These are phyloP conservation scores for Fusarium bulbicola DNA, from an alignment of 2,329 filamentous ascomycete genomes.

Conservation along the genomic window DNA sequence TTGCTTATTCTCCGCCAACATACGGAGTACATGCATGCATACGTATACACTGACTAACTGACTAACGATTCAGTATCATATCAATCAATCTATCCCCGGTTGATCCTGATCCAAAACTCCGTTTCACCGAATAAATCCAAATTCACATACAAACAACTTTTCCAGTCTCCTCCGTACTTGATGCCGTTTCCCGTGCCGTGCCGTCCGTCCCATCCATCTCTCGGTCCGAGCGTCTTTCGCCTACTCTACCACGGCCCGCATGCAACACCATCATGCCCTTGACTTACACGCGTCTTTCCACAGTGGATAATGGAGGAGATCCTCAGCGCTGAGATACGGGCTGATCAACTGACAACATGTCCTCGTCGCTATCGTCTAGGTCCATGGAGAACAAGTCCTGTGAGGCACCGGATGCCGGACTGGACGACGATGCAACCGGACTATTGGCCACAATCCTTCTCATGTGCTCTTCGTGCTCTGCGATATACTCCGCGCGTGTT, in stretches of 20 bases:
- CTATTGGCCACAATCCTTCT: background rate
- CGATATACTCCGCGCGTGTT: background rate
- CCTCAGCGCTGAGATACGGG: background rate
- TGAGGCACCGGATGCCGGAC: background rate
- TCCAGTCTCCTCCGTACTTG: background rate
- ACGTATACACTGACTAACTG: background rate
- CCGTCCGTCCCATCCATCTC: slow-evolving; percentile 9
- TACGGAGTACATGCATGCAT: background rate
- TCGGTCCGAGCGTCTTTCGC: slow-evolving; percentile 6
- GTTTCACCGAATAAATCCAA: background rate
- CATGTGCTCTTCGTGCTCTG: background rate
- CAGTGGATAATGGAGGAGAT: background rate
- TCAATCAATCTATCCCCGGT: background rate
- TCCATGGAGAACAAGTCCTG: background rate
- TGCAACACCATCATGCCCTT: background rate
- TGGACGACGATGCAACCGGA: background rate
- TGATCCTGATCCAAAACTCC: background rate
- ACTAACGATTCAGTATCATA: background rate
- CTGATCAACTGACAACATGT: background rate
- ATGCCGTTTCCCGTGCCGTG: slow-evolving; percentile 19
- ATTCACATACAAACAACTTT: background rate
- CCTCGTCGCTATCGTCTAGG: background rate
- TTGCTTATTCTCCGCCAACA: background rate
- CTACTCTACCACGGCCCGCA: background rate
- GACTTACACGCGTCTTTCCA: slow-evolving; percentile 16